Evolutionary conservation across 1,284 basidiomycete species (phyloP).

Genomic region (Boletus sp.): DNA sequence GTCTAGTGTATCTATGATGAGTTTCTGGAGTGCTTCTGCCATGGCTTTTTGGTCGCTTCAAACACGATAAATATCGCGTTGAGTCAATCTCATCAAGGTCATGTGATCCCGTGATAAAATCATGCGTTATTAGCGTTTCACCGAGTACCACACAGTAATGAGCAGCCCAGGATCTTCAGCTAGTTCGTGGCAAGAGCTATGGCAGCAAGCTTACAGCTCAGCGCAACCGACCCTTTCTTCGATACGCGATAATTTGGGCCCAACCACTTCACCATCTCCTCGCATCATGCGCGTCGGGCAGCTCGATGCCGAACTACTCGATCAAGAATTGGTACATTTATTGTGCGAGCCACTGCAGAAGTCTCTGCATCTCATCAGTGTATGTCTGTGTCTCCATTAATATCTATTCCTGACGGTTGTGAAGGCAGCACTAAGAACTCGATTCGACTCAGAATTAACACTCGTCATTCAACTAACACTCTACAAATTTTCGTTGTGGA

Average conservation of each 20-base stretch:
- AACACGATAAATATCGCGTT: conserved; percentile 2
- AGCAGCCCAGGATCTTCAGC: conserved; percentile 3
- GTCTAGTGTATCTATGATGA: conserved; percentile 73
- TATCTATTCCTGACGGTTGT: conserved; percentile 11
- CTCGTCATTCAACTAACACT: conserved; percentile 75
- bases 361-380: conserved; percentile 68
- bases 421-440: conserved; percentile 59
- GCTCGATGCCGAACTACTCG: conserved; percentile 89
- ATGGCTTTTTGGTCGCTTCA: conserved; percentile 34
- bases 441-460: conserved; percentile 78
- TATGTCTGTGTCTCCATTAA: conserved; percentile 37
- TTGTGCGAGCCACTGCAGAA: conserved; percentile 81
- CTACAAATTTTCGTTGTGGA: conserved; percentile 84
- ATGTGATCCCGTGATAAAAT: conserved; percentile 16
- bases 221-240: conserved; percentile 52
- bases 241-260: conserved; percentile 40
- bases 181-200: conserved; percentile 30
- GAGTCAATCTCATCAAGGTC: conserved; percentile 24
- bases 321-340: conserved; percentile 83
- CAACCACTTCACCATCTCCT: conserved; percentile 32
- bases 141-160: conserved; percentile 19
- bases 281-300: conserved; percentile 82
- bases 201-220: conserved; percentile 62
- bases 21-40: conserved; percentile 76
- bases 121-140: neutral